A percentile compares a stretch with the other conserved stretches of the same genome.
Conservation (phyloP, 179 eudicot genomes). For the Silene noctiflora region DNA sequence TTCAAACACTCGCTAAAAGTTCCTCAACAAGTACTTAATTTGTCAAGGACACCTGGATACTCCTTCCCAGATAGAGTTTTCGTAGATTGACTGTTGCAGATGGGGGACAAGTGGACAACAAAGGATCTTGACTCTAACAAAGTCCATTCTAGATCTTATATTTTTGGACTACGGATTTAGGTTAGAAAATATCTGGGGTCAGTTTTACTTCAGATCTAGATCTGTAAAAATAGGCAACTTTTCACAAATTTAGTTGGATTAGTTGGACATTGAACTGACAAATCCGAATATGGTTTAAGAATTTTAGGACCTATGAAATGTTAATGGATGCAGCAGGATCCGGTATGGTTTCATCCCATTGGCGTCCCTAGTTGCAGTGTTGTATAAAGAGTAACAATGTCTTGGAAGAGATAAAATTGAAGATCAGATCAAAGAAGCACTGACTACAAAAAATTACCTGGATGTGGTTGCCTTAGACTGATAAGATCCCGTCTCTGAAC, state of each 20-base stretch:
- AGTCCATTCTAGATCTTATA: too few relatives aligned
- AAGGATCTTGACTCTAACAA: neutral
- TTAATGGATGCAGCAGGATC: neutral
- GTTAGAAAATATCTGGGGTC: neutral
- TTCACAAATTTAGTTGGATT: neutral
- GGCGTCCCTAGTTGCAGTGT: neutral
- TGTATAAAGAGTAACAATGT: neutral
- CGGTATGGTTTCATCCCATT: neutral
- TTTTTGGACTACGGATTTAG: neutral
- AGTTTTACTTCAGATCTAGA: neutral
- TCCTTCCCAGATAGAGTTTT: neutral
- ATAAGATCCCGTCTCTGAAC: conserved; percentile 56
- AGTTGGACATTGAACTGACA: neutral
- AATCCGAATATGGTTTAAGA: neutral
- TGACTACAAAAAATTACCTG: conserved; percentile 38
- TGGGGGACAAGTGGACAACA: neutral
- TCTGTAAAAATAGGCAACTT: neutral
- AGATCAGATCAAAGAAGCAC: conserved; percentile 3
- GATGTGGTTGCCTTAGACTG: conserved; percentile 82
- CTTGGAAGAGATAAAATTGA: neutral
- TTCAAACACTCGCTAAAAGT: neutral
- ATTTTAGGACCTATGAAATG: neutral
- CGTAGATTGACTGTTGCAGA: neutral
- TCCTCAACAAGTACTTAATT: too few relatives aligned
- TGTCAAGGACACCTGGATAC: neutral